A percentile compares a stretch with the other conserved stretches of the same genome.
These are phyloP conservation scores for Annona squamosa DNA, from an alignment of 164 flowering plant species.

Conservation along the genomic window DNA sequence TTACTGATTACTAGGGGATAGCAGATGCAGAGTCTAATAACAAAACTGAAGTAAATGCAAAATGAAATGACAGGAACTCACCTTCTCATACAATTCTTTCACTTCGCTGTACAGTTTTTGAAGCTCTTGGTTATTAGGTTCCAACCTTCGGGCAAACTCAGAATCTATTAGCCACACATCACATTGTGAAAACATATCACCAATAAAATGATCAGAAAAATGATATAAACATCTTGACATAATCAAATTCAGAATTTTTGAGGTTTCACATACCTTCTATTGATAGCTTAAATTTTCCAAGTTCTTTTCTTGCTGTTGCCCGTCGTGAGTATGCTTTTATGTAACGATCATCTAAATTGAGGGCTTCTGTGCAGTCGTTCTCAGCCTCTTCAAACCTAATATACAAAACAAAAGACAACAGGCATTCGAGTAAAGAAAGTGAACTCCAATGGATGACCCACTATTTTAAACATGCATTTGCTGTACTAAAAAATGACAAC, in stretches of 20 bases:
- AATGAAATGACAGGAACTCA: constrained; percentile 8
- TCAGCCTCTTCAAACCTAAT: constrained; percentile 84
- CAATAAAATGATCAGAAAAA: constrained; percentile 2
- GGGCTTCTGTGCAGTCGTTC: constrained; percentile 90
- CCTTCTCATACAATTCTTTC: constrained; percentile 67
- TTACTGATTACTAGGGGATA: neutral
- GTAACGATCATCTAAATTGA: constrained; percentile 91
- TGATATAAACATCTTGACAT: neutral
- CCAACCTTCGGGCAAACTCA: constrained; percentile 86
- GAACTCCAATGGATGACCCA: neutral
- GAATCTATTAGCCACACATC: constrained; percentile 46
- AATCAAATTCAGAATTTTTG: neutral
- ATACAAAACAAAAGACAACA: neutral
- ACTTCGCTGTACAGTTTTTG: constrained; percentile 71
- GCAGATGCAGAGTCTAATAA: neutral
- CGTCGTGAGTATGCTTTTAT: constrained; percentile 94
- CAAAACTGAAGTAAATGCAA: neutral
- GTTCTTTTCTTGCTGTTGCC: constrained; percentile 93
- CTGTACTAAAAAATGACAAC: neutral
- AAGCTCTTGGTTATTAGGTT: constrained; percentile 83
- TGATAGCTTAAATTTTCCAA: constrained; percentile 70
- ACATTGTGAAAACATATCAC: neutral
- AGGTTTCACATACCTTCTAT: constrained; percentile 51
- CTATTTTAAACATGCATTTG: too few relatives aligned
- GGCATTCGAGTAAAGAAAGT: neutral